Evolutionary conservation across 2,329 filamentous ascomycete genomes (phyloP), one percentile per base, ranked within the genome.

Genomic region (Colletotrichum liaoningense): DNA sequence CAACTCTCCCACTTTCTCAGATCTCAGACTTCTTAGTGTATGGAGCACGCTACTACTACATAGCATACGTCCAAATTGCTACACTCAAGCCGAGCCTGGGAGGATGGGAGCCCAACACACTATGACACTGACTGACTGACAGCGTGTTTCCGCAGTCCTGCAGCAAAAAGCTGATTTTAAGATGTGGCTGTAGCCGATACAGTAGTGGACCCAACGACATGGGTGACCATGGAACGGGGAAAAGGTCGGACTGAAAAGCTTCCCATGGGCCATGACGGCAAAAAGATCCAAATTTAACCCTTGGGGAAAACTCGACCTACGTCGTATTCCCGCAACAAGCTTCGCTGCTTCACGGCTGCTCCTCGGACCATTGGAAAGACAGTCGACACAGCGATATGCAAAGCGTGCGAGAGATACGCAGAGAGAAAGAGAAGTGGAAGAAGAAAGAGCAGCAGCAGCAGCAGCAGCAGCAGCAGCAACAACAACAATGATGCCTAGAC

Each of bases 171-270:
- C 55, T 38, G 60, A 57, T 66, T 65, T 70, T 60, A 38, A 62
- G 60, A 70, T 73, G 71, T 70, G 67, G 60, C 67, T 35, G 67
- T 66, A 71, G 71, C 71, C 67, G 71, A 70, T 57, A 62, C 60
- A 60, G 55, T 65, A n/a, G 71, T 73, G 67, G 71, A 54, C 42
- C 67, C 60, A 38, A 49, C 46, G 66, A 49, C 59, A 69, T 69
- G 66, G 70, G 55, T 69, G 54, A 24, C 69, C 56, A 49, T 38
- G 56, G n/a, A 68, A 49, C 30, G 67, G 46, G 63, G 46, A 67
- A 62, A 58, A 46, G 24, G 46, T 60, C 24, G 24, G 24, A 46
- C 56, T 24, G 33, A 38, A 62, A 22, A 55, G n/a, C 52, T 19
- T 49, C 19, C 35, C 52, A 42, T 57, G 63, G 28, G 19, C 54